Conservation (phyloP, 2,329 filamentous ascomycete species). For the Fusarium xyrophilum region DNA sequence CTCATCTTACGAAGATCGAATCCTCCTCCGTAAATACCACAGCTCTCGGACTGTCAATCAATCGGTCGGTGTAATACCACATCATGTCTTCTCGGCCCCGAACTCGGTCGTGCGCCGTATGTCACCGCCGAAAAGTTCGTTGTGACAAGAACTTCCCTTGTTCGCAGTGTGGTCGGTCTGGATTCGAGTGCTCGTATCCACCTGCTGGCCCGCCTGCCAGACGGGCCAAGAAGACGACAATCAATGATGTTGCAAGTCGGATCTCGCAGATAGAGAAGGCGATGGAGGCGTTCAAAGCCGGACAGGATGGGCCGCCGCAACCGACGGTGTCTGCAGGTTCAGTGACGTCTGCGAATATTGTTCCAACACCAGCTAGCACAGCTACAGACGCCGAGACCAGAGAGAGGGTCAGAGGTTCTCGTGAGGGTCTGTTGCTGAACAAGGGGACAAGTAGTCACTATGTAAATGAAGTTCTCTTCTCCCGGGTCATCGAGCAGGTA, state of each 20-base stretch:
- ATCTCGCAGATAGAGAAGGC: conserved; percentile 47
- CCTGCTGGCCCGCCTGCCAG: conserved; percentile 36
- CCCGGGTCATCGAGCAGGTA: conserved; percentile 47
- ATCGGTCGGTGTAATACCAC: neutral
- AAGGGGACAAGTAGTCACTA: conserved; percentile 47
- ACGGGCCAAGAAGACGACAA: conserved; percentile 42
- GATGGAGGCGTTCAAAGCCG: conserved; percentile 19
- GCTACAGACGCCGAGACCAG: neutral
- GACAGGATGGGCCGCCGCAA: conserved; percentile 1
- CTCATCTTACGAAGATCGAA: conserved; percentile 4
- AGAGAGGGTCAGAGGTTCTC: neutral
- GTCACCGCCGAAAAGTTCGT: conserved; percentile 66
- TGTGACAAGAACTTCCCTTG: conserved; percentile 77
- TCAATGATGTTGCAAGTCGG: conserved; percentile 46
- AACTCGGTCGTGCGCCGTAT: conserved; percentile 49
- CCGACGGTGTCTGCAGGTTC: neutral
- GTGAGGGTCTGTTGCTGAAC: conserved; percentile 40
- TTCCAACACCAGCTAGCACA: neutral
- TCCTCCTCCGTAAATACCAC: neutral
- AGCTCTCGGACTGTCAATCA: neutral
- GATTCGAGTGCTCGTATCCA: conserved; percentile 44
- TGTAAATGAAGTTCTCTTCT: conserved; percentile 49
- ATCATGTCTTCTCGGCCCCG: conserved; percentile 24
- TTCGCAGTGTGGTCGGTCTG: conserved; percentile 67
- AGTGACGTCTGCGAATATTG: neutral